Evolutionary conservation across 176 grass and related monocot genomes (phyloP), one percentile per base, ranked within the genome.

Genomic region (Rhynchospora breviuscula): DNA sequence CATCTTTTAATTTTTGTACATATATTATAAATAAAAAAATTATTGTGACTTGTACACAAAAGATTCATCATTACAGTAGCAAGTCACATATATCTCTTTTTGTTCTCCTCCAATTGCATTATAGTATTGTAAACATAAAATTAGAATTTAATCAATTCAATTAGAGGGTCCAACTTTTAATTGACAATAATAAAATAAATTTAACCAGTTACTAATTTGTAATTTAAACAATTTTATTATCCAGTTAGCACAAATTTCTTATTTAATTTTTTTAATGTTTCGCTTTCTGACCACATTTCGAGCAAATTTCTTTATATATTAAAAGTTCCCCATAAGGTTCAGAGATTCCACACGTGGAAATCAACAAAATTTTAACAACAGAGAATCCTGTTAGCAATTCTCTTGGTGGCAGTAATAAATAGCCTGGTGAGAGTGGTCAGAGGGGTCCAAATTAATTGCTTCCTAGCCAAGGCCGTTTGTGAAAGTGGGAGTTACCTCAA

Each of bases 331-430:
- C 58, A 22, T 22, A 61, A 69, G 10, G 18, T 52, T 15, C 71
- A 69, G 6, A 75, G 0, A 5, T 9, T 12, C 22, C 10, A 51
- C 72, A 76, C 48, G 17, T 2, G 2, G 8, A 3, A 18, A 44
- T 69, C 12, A 67, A 45, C 18, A 64, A 0, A 49, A 65, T 49
- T 51, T 23, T 21, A 26, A 51, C 21, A 82, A 54, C 47, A 82
- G 43, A 67, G 23, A 21, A 82, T 82, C 61, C 61, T 8, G 1
- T 43, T 12, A 65, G 5, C 54, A 1, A 25, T 31, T 82, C 62
- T 52, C 61, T 49, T 67, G 80, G 80, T 65, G 80, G 80, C 80
- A 67, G 80, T 82, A 67, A 82, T 82, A 23, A 46, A 82, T 23
- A 82, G 80, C 40, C 6, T 29, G 80, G 61, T 48, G 22, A 82